Conservation (phyloP, 805 yeast genomes). For the Lipomyces anomalus region DNA sequence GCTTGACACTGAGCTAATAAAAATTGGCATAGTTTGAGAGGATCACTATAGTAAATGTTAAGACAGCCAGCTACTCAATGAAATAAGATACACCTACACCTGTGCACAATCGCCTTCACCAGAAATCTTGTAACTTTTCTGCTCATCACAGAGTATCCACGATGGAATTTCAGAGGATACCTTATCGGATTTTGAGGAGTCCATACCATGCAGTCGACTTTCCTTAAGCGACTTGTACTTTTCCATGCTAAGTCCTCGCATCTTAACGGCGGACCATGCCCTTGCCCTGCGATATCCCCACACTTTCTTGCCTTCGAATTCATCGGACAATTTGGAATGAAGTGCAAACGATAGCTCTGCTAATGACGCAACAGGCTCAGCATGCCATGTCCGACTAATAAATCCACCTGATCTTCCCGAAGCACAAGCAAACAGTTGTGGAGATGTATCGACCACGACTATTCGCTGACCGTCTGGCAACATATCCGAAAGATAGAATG, state of each 20-base stretch:
- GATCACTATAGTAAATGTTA: conserved; percentile 8
- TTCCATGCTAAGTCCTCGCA: conserved; percentile 1
- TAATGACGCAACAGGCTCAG: conserved; percentile 12
- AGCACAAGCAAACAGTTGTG: conserved; percentile 22
- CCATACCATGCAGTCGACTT: conserved; percentile 5
- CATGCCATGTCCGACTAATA: conserved; percentile 21
- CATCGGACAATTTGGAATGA: conserved; percentile 21
- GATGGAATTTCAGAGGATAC: conserved; percentile 8
- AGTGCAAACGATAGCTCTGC: conserved; percentile 23
- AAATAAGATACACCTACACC: conserved; percentile 6
- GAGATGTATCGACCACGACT: conserved; percentile 19
- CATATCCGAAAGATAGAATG: conserved; percentile 12
- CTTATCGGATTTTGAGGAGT: background rate
- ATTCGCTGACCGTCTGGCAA: conserved; percentile 5
- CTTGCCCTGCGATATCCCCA: conserved; percentile 25
- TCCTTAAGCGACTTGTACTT: conserved; percentile 4
- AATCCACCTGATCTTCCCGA: conserved; percentile 26
- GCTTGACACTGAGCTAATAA: conserved; percentile 12
- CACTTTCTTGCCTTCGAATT: conserved; percentile 11
- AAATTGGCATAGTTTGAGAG: conserved; percentile 18
- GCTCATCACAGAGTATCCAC: conserved; percentile 19
- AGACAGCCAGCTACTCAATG: background rate
- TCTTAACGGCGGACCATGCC: conserved; percentile 16
- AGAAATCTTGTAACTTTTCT: conserved; percentile 13
- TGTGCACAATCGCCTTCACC: conserved; percentile 21